Percentiles rank a stretch among this genome's conserved stretches.
Evolutionary conservation across 2,329 filamentous ascomycete species (phyloP).

Genomic region (Microsporum ferrugineum): DNA sequence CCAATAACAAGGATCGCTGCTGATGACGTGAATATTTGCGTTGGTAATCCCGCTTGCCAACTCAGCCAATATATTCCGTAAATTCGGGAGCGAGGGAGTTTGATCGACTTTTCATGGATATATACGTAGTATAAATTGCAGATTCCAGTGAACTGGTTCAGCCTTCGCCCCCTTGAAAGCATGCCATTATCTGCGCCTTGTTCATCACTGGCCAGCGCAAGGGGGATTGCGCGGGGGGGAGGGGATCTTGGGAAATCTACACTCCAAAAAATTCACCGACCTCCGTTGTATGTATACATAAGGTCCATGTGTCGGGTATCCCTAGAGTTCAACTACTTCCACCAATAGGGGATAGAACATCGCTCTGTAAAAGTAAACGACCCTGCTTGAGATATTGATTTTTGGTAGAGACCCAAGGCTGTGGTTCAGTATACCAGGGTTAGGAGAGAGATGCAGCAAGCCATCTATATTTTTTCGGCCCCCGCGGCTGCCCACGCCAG

Average conservation of each 20-base stretch:
- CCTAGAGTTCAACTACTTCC: neutral
- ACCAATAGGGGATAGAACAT: neutral
- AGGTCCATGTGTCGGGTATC: neutral
- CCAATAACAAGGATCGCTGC: neutral
- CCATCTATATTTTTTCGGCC: neutral
- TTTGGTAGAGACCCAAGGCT: neutral
- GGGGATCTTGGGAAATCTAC: neutral
- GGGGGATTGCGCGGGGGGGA: neutral
- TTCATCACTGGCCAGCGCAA: neutral
- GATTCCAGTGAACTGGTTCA: neutral
- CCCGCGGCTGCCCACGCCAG: neutral
- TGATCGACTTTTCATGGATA: neutral
- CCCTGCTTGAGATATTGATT: neutral
- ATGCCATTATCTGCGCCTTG: neutral
- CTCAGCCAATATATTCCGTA: neutral
- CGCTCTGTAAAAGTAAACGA: neutral
- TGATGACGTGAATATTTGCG: neutral
- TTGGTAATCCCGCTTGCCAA: neutral
- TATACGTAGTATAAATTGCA: neutral
- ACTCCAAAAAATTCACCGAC: neutral
- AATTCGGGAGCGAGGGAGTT: neutral
- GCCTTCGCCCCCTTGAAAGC: neutral
- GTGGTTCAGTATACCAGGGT: neutral
- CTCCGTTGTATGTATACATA: neutral
- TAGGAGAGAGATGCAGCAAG: neutral